phyloP scores from a whole-genome alignment of 805 yeast species.

The Middelhovenomyces tepae region DNA sequence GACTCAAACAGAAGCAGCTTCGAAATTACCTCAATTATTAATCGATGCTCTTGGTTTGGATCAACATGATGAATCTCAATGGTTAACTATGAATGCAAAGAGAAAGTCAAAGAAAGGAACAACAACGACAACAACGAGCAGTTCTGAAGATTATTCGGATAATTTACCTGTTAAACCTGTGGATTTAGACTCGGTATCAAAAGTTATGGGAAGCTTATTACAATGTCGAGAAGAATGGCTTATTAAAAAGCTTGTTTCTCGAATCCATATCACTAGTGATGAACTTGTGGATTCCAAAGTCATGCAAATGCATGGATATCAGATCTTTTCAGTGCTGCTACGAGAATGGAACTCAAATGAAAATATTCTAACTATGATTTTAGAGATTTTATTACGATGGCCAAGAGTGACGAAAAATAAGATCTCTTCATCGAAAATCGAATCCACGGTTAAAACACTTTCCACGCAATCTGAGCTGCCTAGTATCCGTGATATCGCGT shows the following conservation, averaged over 20 bases:
- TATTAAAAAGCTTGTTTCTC: constrained; percentile 54
- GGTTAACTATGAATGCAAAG: constrained; percentile 37
- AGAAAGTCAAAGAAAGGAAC: constrained; percentile 36
- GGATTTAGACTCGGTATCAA: constrained; percentile 53
- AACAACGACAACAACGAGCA: no score
- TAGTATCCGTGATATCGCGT: constrained; percentile 9
- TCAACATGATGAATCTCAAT: constrained; percentile 51
- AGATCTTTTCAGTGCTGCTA: constrained; percentile 58
- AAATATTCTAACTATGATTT: constrained; percentile 36
- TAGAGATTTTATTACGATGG: constrained; percentile 53
- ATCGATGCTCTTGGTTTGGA: constrained; percentile 79
- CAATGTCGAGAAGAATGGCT: constrained; percentile 64
- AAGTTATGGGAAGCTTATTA: constrained; percentile 72
- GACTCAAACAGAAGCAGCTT: constrained; percentile 88
- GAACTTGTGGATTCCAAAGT: constrained; percentile 46
- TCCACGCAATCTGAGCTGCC: constrained; percentile 7
- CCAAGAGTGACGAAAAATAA: constrained; percentile 71
- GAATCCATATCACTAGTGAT: constrained; percentile 50
- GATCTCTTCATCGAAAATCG: constrained; percentile 66
- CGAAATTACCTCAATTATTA: constrained; percentile 70
- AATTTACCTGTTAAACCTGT: constrained; percentile 47
- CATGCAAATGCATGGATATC: constrained; percentile 79
- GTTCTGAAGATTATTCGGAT: constrained; percentile 51
- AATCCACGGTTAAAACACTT: constrained; percentile 45
- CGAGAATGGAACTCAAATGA: constrained; percentile 33